phyloP scores from a whole-genome alignment of 768 basidiomycete genomes.

The Trametes cinnabarina region DNA sequence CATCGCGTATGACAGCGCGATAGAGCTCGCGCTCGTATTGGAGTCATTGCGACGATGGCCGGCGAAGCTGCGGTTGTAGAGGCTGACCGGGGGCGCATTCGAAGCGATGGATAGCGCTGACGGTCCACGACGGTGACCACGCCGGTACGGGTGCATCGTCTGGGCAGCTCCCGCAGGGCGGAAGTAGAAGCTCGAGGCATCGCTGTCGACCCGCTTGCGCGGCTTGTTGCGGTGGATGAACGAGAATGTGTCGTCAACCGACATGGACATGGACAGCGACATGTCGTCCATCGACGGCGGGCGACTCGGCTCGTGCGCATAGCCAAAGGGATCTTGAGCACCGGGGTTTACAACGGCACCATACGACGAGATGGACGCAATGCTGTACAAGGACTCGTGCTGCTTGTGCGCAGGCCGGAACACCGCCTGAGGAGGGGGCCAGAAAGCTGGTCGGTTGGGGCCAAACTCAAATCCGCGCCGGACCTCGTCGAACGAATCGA shows the following conservation, averaged over 20 bases:
- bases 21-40: conserved; percentile 53
- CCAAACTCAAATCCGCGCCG: conserved; percentile 75
- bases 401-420: conserved; percentile 36
- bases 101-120: conserved; percentile 51
- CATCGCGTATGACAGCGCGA: conserved; percentile 54
- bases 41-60: conserved; percentile 54
- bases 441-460: conserved; percentile 60
- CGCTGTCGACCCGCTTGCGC: conserved; percentile 65
- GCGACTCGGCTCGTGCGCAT: conserved; percentile 48
- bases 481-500: conserved; percentile 78
- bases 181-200: conserved; percentile 79
- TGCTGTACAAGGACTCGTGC: conserved; percentile 65
- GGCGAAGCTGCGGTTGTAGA: conserved; percentile 68
- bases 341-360: conserved; percentile 66
- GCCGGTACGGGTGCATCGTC: conserved; percentile 35
- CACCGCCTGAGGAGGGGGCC: conserved; percentile 46
- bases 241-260: conserved; percentile 72
- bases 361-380: conserved; percentile 79
- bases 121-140: conserved; percentile 60
- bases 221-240: conserved; percentile 45
- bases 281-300: conserved; percentile 53
- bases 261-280: conserved; percentile 45
- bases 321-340: conserved; percentile 71
- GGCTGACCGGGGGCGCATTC: conserved; percentile 63
- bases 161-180: conserved; percentile 36